Percentiles rank a stretch among this genome's conserved stretches.
Conservation (phyloP, 2,329 filamentous ascomycete species). For the Pseudogymnoascus sp. region DNA sequence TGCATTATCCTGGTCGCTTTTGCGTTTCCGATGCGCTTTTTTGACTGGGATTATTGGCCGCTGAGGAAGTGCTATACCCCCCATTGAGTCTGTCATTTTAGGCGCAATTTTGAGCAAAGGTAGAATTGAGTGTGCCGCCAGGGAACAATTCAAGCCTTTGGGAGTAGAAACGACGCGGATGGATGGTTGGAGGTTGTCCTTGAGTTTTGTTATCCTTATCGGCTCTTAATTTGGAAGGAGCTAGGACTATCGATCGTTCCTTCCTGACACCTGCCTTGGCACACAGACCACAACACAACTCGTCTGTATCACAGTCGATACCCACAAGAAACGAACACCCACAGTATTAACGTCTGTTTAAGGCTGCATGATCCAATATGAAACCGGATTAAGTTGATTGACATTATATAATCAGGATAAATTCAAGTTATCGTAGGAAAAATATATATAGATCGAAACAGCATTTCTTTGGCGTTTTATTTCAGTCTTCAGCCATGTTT, state of each 20-base stretch:
- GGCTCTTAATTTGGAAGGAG: background rate
- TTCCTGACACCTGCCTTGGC: background rate
- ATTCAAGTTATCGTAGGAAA: background rate
- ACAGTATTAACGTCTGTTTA: background rate
- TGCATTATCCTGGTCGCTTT: slow-evolving; percentile 6
- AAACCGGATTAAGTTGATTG: background rate
- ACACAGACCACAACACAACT: background rate
- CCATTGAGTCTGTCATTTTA: background rate
- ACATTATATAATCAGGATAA: background rate
- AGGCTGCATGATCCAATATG: background rate
- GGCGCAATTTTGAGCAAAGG: background rate
- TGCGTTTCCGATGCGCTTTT: background rate
- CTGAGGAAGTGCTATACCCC: background rate
- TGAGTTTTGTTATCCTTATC: slow-evolving; percentile 2
- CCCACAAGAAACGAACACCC: background rate
- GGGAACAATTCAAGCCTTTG: background rate
- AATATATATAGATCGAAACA: background rate
- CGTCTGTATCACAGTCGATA: background rate
- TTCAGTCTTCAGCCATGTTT: background rate
- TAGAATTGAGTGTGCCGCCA: background rate
- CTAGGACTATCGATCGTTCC: background rate
- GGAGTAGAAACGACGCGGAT: background rate
- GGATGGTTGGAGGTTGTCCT: background rate
- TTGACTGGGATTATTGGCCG: background rate
- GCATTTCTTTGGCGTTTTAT: background rate